phyloP scores from a whole-genome alignment of 1,284 basidiomycete genomes.

The Vanrija pseudolonga region DNA sequence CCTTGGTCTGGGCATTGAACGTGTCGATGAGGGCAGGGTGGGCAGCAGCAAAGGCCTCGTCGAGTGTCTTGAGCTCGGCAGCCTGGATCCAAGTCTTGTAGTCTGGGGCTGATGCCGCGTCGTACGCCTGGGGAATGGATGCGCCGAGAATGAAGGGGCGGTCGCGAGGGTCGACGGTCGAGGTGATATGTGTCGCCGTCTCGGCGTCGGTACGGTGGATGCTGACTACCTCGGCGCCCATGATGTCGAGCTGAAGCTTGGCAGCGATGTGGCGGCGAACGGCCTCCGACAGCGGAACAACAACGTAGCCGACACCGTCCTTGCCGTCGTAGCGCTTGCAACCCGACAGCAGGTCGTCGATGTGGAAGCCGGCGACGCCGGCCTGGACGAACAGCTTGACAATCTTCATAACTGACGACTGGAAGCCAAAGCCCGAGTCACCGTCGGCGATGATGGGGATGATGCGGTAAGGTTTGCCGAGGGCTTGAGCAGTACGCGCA shows the following conservation, averaged over 20 bases:
- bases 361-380: constrained; percentile 18
- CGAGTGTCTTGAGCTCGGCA: constrained; percentile 47
- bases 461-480: constrained; percentile 1
- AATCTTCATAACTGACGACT: constrained; percentile 51
- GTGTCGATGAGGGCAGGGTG: constrained; percentile 61
- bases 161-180: constrained; percentile 74
- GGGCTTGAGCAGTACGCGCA: constrained; percentile 9
- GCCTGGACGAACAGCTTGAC: constrained; percentile 24
- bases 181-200: constrained; percentile 78
- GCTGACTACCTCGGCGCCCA: constrained; percentile 69
- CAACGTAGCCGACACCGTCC: constrained; percentile 7
- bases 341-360: constrained; percentile 17
- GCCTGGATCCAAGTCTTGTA: not conserved
- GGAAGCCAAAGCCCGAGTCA: constrained; percentile 32
- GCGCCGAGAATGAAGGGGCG: constrained; percentile 70
- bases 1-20: constrained; percentile 60
- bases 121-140: constrained; percentile 61
- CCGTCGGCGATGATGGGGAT: constrained; percentile 23
- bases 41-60: constrained; percentile 51
- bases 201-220: constrained; percentile 91
- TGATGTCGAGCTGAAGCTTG: constrained; percentile 21
- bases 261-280: constrained; percentile 11
- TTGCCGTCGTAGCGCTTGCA: constrained; percentile 8
- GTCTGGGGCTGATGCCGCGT: constrained; percentile 53
- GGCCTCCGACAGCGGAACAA: constrained; percentile 19